phyloP scores from a whole-genome alignment of 2,329 filamentous ascomycete species.

The Corynespora cassiicola region DNA sequence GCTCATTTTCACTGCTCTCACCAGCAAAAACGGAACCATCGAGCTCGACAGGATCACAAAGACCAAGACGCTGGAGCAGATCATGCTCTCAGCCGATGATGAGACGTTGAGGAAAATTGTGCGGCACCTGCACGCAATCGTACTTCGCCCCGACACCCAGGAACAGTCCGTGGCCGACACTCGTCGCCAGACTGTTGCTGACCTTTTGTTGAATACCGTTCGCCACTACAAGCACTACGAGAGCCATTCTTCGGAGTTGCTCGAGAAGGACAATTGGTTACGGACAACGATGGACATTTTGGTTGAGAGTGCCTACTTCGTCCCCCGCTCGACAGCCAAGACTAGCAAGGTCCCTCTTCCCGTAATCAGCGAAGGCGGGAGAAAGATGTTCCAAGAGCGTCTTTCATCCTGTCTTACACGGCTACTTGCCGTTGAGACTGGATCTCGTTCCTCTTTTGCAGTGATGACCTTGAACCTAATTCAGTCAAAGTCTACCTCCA shows the following conservation, averaged over 20 bases:
- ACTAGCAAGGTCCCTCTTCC: slow-evolving; percentile 50
- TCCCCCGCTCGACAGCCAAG: slow-evolving; percentile 39
- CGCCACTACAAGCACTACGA: slow-evolving; percentile 47
- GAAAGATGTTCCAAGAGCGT: slow-evolving; percentile 60
- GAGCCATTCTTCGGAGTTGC: slow-evolving; percentile 20
- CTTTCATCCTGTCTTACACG: slow-evolving; percentile 62
- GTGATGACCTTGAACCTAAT: slow-evolving; percentile 37
- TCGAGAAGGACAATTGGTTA: slow-evolving; percentile 50
- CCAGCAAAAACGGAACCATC: slow-evolving; percentile 72
- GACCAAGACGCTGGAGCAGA: slow-evolving; percentile 80
- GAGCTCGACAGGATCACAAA: slow-evolving; percentile 88
- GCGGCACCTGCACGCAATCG: slow-evolving; percentile 56
- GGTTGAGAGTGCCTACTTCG: slow-evolving; percentile 59
- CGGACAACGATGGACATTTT: slow-evolving; percentile 54
- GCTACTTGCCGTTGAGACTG: slow-evolving; percentile 46
- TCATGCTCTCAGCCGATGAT: slow-evolving; percentile 67
- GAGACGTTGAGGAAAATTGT: slow-evolving; percentile 58
- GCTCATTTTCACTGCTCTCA: slow-evolving; percentile 69
- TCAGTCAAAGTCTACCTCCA: slow-evolving; percentile 31
- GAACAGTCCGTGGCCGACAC: slow-evolving; percentile 55
- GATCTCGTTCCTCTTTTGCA: slow-evolving; percentile 32
- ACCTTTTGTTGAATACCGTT: slow-evolving; percentile 59
- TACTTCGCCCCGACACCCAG: slow-evolving; percentile 52
- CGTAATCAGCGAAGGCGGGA: slow-evolving; percentile 53
- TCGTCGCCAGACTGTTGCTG: slow-evolving; percentile 57